Percentiles rank a stretch among this genome's conserved stretches.
phyloP scores from a whole-genome alignment of 306 rosid species.

The Crotalaria pallida region DNA sequence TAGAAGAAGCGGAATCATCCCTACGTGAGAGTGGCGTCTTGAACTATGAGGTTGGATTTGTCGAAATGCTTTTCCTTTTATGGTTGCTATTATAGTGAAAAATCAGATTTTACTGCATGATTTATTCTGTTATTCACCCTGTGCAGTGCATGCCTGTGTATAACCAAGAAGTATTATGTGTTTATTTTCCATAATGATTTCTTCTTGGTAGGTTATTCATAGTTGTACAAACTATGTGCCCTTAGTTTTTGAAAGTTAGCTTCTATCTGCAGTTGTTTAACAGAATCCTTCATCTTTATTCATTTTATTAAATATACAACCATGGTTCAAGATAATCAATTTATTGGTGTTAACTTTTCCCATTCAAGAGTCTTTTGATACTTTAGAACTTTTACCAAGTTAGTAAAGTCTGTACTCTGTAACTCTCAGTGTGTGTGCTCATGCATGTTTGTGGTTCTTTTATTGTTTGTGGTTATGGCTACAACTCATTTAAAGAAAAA shows the following conservation, averaged over 20 bases:
- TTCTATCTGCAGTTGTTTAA: not conserved
- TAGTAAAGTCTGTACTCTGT: not conserved
- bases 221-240: not conserved
- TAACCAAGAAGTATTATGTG: not conserved
- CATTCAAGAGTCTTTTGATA: not conserved
- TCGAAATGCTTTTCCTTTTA: slow-evolving; percentile 1
- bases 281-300: not conserved
- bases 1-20: slow-evolving; percentile 88
- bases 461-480: slow-evolving; percentile 3
- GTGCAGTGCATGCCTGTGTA: not conserved
- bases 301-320: not conserved
- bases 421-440: not conserved
- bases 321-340: not conserved
- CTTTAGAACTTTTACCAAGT: not conserved
- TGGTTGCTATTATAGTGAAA: not conserved
- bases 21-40: slow-evolving; percentile 72
- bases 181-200: not conserved
- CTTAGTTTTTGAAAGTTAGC: not conserved
- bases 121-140: not conserved
- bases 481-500: slow-evolving; percentile 2
- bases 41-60: slow-evolving; percentile 77
- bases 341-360: not conserved
- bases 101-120: not conserved
- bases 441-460: not conserved
- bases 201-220: not conserved